Evolutionary conservation across 2,329 filamentous ascomycete species (phyloP), one percentile per base, ranked within the genome.

Genomic region (Thelonectria olida): DNA sequence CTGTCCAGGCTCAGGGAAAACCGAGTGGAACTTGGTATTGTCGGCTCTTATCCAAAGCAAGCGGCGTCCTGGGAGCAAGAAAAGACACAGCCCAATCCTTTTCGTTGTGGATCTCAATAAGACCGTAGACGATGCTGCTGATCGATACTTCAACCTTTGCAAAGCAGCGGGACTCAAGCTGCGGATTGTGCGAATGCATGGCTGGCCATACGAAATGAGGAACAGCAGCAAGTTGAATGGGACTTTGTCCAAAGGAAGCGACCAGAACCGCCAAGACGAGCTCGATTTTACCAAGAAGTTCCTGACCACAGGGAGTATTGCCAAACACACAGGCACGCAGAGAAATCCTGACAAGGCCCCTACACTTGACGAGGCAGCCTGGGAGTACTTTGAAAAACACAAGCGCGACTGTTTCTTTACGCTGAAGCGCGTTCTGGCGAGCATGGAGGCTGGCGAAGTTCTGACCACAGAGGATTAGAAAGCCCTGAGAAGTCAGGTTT

Each of bases 61-160:
- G 42, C 67, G 55, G 19, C 69, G 65, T 9, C 68, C 68, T 23
- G 65, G 57, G 4, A 54, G 58, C 2, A 69, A 62, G n/a, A 63
- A 65, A 13, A 56, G 60, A 13, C 65, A 62, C 8, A 73, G 57
- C 6, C 80, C 75, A 7, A 75, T 84, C 10, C 68, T 84, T 0
- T 83, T 82, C 49, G 67, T 84, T 0, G 72, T 83, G 2, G 81
- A 84, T 53, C 79, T 84, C 54, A 84, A 84, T 65, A 77, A 80
- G 42, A 79, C 82, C 0, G 75, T 81, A 0, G 80, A 83, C 36
- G 80, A 83, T 45, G 78, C 79, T 0, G 81, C 80, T 0, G 75
- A 77, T 53, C 76, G 80, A 6, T 80, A 82, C n/a, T 70, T 74
- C 15, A 67, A 63, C 2, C 69, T 82, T 1, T 78, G 78, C 55